A percentile compares a stretch with the other conserved stretches of the same genome.
Conservation (phyloP, 179 eudicot species). For the Kewa caespitosa region DNA sequence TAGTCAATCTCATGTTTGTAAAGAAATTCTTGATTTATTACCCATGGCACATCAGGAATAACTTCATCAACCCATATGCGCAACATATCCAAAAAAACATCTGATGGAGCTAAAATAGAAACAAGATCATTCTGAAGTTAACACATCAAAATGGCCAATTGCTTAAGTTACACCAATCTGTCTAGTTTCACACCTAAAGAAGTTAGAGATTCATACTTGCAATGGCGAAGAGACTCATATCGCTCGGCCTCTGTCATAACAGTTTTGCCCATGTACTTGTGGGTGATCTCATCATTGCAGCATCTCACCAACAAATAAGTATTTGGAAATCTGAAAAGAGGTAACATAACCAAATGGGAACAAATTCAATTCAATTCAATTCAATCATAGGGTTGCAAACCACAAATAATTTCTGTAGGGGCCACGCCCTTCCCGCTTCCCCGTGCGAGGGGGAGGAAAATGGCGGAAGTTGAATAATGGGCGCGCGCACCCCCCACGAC, state of each 20-base stretch:
- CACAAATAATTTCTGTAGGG: no score
- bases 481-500: no score
- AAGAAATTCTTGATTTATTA: constrained; percentile 68
- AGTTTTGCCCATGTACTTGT: constrained; percentile 87
- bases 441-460: no score
- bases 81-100: neutral
- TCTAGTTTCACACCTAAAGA: neutral
- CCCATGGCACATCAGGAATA: constrained; percentile 98
- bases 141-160: neutral
- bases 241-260: constrained; percentile 91
- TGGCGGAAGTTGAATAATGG: no score
- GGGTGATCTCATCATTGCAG: constrained; percentile 92
- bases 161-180: neutral
- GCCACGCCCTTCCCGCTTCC: no score
- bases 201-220: constrained; percentile 76
- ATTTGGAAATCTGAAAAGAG: constrained; percentile 67
- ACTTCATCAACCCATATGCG: constrained; percentile 98
- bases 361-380: no score
- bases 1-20: constrained; percentile 81
- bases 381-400: no score
- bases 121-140: neutral
- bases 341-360: neutral
- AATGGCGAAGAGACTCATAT: constrained; percentile 94
- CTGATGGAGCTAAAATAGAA: neutral
- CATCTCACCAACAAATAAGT: constrained; percentile 86